Base-by-base conservation (phyloP, 371 early-diverging fungal species). In the Apophysomyces elegans region DNA sequence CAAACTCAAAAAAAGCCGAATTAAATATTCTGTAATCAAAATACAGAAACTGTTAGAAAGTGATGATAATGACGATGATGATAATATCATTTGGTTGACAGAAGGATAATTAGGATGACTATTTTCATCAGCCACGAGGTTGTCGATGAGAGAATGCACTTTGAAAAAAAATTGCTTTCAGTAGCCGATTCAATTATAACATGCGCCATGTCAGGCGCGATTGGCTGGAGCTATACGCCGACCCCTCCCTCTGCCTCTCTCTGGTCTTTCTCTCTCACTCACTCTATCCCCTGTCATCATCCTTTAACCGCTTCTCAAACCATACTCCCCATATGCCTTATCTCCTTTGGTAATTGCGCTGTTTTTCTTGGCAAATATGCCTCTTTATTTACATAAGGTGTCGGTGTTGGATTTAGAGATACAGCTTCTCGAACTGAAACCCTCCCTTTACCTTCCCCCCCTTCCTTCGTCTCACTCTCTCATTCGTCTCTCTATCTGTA, bases 141-240 rank as follows among this genome's bases (percentile, higher is more conserved):
- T 45, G 12, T 18, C 46, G 16, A 18, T 18, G n/a, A 50, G 54
- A 6, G 21, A 21, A 50, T 18, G 9, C 54, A 18, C 18, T 41
- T 41, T 8, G 13, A 41, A 41, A 50, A 50, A 50, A 50, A 32
- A 50, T 2, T 16, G 16, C 21, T 50, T 50, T 50, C 32, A 50
- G 54, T 50, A 50, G 54, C 54, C 54, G 54, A 21, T 50, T 21
- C 6, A 50, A 50, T 9, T 26, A 11, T 50, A 50, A 26, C 54
- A 50, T 50, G 54, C 54, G 54, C 54, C 54, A 50, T 50, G 54
- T 50, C 21, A 50, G 54, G 54, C 54, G 54, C 21, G 54, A 50
- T 50, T 50, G 54, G 54, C 54, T 21, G 21, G 54, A 47, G 47
- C 16, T n/a, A 18, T 9, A 4, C 54, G 21, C 54, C n/a, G 32